Evolutionary conservation across 768 basidiomycete genomes (phyloP).

Genomic region (Tylopilus cervinicoccineus): DNA sequence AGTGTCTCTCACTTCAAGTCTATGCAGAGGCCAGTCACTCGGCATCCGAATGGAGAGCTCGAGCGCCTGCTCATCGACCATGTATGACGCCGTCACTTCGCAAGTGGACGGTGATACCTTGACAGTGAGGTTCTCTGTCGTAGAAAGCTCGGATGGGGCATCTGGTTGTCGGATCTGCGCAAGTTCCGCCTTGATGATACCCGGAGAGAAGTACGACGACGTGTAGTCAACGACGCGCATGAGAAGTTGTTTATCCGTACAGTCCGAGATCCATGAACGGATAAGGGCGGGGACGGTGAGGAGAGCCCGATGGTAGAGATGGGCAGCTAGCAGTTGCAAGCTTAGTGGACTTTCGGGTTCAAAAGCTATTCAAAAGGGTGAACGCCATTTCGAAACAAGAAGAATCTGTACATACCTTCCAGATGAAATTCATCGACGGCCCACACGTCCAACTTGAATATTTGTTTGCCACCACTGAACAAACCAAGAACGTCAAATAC

Average conservation of each 20-base stretch:
- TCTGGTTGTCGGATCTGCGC: constrained; percentile 60
- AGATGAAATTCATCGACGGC: constrained; percentile 79
- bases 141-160: constrained; percentile 44
- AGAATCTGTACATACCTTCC: constrained; percentile 47
- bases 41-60: constrained; percentile 88
- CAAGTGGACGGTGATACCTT: constrained; percentile 69
- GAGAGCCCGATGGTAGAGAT: constrained; percentile 86
- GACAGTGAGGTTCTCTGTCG: constrained; percentile 75
- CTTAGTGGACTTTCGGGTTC: constrained; percentile 49
- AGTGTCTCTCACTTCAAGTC: constrained; percentile 83
- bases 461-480: constrained; percentile 57
- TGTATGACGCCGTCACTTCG: constrained; percentile 82
- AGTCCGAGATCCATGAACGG: constrained; percentile 79
- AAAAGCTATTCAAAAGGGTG: constrained; percentile 42
- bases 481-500: constrained; percentile 66
- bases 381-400: not conserved
- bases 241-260: constrained; percentile 87
- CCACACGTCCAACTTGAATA: constrained; percentile 84
- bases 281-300: constrained; percentile 82
- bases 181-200: constrained; percentile 83
- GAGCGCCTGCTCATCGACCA: constrained; percentile 89
- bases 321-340: constrained; percentile 70
- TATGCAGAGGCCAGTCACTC: constrained; percentile 83
- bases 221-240: constrained; percentile 74
- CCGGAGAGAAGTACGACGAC: constrained; percentile 81